phyloP scores from a whole-genome alignment of 2,329 filamentous ascomycete genomes.

The Septoria linicola region DNA sequence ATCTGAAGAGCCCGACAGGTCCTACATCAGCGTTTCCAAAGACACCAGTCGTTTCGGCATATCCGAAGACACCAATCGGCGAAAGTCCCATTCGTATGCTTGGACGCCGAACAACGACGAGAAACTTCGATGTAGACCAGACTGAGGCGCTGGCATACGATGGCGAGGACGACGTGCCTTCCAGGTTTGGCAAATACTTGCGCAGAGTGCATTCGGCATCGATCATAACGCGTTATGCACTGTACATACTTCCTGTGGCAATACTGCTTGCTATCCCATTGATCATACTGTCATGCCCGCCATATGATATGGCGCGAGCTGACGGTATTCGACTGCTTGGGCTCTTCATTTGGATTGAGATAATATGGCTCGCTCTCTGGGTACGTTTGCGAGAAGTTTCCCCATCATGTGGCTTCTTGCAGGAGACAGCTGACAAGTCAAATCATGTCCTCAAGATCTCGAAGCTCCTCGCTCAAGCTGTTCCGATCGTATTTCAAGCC shows the following conservation, averaged over 20 bases:
- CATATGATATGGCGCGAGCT: slow-evolving; percentile 31
- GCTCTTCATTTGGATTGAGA: slow-evolving; percentile 67
- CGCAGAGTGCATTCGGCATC: slow-evolving; percentile 63
- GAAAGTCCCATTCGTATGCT: slow-evolving; percentile 4
- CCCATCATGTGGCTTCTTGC: too few relatives aligned
- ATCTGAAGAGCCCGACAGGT: slow-evolving; percentile 3
- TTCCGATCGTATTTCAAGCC: slow-evolving; percentile 65
- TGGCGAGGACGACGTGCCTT: slow-evolving; percentile 57
- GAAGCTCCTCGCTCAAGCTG: slow-evolving; percentile 61
- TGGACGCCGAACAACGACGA: slow-evolving; percentile 11
- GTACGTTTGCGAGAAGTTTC: not conserved
- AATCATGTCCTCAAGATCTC: slow-evolving; percentile 41
- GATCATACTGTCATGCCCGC: slow-evolving; percentile 44
- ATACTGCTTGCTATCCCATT: slow-evolving; percentile 62
- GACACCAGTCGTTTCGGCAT: too few relatives aligned
- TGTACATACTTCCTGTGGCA: slow-evolving; percentile 65
- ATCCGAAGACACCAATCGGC: slow-evolving; percentile 1
- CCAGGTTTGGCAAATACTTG: slow-evolving; percentile 65
- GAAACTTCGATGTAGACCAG: slow-evolving; percentile 11
- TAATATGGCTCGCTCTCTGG: slow-evolving; percentile 68
- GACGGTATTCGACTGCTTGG: slow-evolving; percentile 52
- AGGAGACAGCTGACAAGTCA: too few relatives aligned
- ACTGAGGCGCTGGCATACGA: slow-evolving; percentile 26
- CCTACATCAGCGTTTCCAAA: not conserved
- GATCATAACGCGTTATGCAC: slow-evolving; percentile 62